Conservation (phyloP, 768 basidiomycete genomes). For the Suillus variegatus region DNA sequence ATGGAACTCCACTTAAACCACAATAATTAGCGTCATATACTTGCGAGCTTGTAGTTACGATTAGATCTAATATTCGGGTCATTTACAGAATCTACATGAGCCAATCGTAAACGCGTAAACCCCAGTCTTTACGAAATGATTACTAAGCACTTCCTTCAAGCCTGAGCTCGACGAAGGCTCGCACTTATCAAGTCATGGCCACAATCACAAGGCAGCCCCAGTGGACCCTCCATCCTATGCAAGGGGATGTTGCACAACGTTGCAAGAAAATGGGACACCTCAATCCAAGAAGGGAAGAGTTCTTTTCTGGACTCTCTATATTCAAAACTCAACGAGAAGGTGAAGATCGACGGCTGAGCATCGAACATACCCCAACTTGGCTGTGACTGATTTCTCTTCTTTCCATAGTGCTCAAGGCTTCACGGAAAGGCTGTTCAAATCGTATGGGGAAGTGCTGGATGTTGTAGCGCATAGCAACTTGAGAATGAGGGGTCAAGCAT, state of each 20-base stretch:
- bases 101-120: too few species aligned
- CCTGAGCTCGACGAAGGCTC: not conserved
- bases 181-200: slow-evolving; percentile 30
- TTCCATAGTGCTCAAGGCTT: slow-evolving; percentile 78
- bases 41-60: not conserved
- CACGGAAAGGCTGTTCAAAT: slow-evolving; percentile 87
- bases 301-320: slow-evolving; percentile 83
- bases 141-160: not conserved
- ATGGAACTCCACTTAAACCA: not conserved
- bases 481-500: slow-evolving; percentile 98
- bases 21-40: not conserved
- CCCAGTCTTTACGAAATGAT: not conserved
- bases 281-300: slow-evolving; percentile 42
- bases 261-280: slow-evolving; percentile 18
- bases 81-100: too few species aligned
- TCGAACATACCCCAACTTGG: not conserved
- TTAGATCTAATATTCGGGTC: not conserved
- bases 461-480: slow-evolving; percentile 95
- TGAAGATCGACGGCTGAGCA: slow-evolving; percentile 71
- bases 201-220: slow-evolving; percentile 37
- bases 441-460: slow-evolving; percentile 90
- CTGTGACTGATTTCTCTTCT: slow-evolving; percentile 12
- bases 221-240: slow-evolving; percentile 27
- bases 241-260: slow-evolving; percentile 20
- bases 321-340: slow-evolving; percentile 97